A percentile compares a stretch with the other conserved stretches of the same genome.
These are phyloP conservation scores for Coniochaeta sp. DNA, from an alignment of 2,329 filamentous ascomycete genomes.

Conservation along the genomic window DNA sequence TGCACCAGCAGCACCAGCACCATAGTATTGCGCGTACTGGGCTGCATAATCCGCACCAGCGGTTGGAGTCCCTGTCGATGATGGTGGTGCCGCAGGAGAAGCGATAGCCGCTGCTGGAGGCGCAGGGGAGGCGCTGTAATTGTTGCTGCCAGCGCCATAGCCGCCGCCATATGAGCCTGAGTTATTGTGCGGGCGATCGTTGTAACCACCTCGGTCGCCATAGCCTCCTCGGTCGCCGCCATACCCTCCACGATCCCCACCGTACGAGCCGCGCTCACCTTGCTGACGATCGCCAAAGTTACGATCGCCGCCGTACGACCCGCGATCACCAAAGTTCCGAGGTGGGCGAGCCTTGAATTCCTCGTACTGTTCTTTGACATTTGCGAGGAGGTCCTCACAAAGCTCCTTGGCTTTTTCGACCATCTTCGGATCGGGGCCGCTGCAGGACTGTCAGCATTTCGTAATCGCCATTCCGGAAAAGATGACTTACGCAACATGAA, in stretches of 20 bases:
- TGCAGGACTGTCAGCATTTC: constrained; percentile 24
- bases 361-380: constrained; percentile 85
- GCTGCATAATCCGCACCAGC: constrained; percentile 61
- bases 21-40: constrained; percentile 80
- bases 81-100: constrained; percentile 28
- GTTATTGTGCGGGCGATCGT: constrained; percentile 32
- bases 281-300: not conserved
- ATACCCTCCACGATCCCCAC: constrained; percentile 18
- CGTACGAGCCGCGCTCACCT: constrained; percentile 22
- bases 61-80: constrained; percentile 35
- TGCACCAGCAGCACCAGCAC: constrained; percentile 21
- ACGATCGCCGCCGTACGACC: constrained; percentile 27
- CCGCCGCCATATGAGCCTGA: constrained; percentile 29
- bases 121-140: constrained; percentile 27
- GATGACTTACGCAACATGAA: constrained; percentile 81
- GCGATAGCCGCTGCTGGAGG: constrained; percentile 28
- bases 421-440: constrained; percentile 79
- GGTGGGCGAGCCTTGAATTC: constrained; percentile 79
- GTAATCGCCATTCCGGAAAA: not conserved
- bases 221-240: constrained; percentile 16
- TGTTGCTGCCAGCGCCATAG: constrained; percentile 14
- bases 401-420: constrained; percentile 82
- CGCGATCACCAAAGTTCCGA: constrained; percentile 49
- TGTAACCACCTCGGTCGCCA: constrained; percentile 30
- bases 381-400: constrained; percentile 78